These are phyloP conservation scores for Naegleria gruberi DNA, from an alignment of 208 protist genomes.

Conservation along the genomic window DNA sequence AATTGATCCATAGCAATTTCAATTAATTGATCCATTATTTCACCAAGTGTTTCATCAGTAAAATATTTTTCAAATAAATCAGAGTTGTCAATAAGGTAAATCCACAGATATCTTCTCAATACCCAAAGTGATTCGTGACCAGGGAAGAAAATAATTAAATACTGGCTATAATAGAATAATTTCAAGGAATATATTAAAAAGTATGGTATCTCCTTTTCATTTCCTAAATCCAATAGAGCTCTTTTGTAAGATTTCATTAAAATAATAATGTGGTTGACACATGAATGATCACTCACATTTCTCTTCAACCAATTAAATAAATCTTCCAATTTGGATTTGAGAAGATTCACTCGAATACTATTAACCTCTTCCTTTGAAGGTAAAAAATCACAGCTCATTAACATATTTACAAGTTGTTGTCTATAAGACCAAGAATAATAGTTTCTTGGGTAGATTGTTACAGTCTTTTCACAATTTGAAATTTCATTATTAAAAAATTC, in stretches of 20 bases:
- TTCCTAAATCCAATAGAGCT: neutral
- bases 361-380: neutral
- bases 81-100: neutral
- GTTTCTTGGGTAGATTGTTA: neutral
- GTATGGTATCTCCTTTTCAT: neutral
- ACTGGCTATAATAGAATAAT: conserved; percentile 13
- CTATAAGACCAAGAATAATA: conserved; percentile 12
- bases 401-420: neutral
- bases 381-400: neutral
- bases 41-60: neutral
- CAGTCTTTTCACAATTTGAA: neutral
- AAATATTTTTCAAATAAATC: neutral
- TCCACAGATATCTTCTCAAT: neutral
- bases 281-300: conserved; percentile 12
- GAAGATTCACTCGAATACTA: neutral
- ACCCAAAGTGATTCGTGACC: neutral
- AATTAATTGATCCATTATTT: neutral
- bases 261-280: neutral
- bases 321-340: neutral
- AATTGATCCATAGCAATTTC: neutral
- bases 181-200: neutral
- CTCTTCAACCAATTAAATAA: neutral
- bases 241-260: neutral
- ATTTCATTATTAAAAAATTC: neutral
- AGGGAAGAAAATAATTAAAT: conserved; percentile 5